Evolutionary conservation across 495 filamentous ascomycete species (phyloP).

Genomic region (Aspergillus leporis): DNA sequence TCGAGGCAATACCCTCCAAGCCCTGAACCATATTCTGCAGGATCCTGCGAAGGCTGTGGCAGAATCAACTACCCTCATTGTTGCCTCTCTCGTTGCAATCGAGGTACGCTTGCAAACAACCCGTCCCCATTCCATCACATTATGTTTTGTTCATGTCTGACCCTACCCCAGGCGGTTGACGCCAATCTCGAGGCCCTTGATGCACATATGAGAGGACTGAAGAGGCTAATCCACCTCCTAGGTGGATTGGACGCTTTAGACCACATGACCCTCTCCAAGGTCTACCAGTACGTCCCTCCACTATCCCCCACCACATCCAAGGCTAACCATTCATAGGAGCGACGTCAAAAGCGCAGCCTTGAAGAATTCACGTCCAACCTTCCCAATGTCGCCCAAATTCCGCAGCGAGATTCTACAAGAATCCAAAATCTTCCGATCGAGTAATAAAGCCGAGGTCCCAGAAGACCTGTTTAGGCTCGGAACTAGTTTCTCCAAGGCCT

Average conservation of each 20-base stretch:
- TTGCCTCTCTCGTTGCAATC: conserved; percentile 6
- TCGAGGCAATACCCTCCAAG: conserved; percentile 5
- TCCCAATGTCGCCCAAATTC: conserved; percentile 7
- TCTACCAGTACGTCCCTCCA: conserved; percentile 13
- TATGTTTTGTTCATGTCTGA: background rate
- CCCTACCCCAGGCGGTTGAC: conserved; percentile 6
- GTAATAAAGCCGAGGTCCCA: background rate
- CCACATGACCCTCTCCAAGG: conserved; percentile 15
- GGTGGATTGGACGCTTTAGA: conserved; percentile 9
- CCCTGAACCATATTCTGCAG: conserved; percentile 10
- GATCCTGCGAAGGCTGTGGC: conserved; percentile 9
- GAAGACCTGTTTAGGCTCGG: background rate
- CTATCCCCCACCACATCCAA: background rate
- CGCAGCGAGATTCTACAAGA: conserved; percentile 9
- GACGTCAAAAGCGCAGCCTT: conserved; percentile 5
- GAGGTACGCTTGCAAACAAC: conserved; percentile 1
- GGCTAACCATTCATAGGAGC: background rate
- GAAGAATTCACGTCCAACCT: conserved; percentile 1
- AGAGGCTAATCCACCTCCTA: background rate
- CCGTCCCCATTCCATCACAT: background rate
- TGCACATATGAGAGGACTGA: conserved; percentile 7
- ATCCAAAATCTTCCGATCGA: background rate
- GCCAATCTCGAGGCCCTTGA: conserved; percentile 6
- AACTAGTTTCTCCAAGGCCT: background rate
- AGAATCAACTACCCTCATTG: conserved; percentile 8